Evolutionary conservation across 352 stramenopile genomes (phyloP).

Genomic region (Globisporangium camurandrum): DNA sequence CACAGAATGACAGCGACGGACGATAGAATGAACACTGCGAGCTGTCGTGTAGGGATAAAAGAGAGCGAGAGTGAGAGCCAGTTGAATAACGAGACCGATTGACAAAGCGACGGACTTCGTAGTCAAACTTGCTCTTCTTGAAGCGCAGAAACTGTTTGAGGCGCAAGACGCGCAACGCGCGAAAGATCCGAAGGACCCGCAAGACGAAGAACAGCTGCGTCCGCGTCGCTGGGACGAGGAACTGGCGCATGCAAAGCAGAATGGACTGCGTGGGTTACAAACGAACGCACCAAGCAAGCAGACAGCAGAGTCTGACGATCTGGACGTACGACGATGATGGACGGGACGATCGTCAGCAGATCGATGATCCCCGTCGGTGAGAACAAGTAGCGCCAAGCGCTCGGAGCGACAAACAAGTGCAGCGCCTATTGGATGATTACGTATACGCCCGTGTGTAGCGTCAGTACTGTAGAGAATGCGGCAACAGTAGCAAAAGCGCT

Average conservation of each 20-base stretch:
- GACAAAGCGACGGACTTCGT: constrained; percentile 55
- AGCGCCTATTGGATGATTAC: constrained; percentile 19
- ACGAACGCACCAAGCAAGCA: background rate
- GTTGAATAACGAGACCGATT: too few species aligned
- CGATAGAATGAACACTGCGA: constrained; percentile 62
- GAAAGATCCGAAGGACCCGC: constrained; percentile 61
- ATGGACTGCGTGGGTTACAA: background rate
- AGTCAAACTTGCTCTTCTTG: constrained; percentile 65
- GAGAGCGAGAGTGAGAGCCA: background rate
- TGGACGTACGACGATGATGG: constrained; percentile 44
- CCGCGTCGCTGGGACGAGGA: constrained; percentile 29
- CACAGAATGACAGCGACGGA: constrained; percentile 53
- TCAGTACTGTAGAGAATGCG: too few species aligned
- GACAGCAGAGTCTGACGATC: too few species aligned
- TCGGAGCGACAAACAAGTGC: constrained; percentile 36
- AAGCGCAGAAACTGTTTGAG: constrained; percentile 51
- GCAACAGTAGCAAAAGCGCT: too few species aligned
- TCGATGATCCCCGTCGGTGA: constrained; percentile 56
- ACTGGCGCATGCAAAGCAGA: constrained; percentile 16
- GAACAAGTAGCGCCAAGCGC: constrained; percentile 36
- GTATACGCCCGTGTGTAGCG: too few species aligned
- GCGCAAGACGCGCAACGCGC: constrained; percentile 47
- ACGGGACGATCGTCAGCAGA: constrained; percentile 60
- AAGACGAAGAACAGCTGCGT: constrained; percentile 58
- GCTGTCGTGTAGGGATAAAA: constrained; percentile 11